A percentile compares a stretch with the other conserved stretches of the same genome.
Evolutionary conservation across 2,329 filamentous ascomycete species (phyloP).

Genomic region (Aschersonia sp.): DNA sequence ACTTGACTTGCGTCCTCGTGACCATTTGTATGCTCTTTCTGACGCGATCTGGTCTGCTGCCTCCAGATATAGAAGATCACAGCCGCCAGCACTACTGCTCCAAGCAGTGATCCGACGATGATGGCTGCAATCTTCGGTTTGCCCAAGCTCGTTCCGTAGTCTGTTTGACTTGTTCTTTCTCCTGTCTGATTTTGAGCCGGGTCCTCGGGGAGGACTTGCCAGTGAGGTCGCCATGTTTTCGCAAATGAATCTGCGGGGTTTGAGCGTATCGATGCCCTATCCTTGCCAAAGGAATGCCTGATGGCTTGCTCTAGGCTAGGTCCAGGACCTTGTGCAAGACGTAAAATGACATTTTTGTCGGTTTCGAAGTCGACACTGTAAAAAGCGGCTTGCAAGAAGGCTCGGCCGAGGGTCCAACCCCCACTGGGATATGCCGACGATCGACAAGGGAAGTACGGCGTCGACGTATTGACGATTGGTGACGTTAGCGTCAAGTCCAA

Average conservation of each 20-base stretch:
- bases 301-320: background rate
- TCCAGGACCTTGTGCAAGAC: background rate
- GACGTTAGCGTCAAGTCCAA: background rate
- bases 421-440: background rate
- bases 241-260: background rate
- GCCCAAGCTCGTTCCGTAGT: background rate
- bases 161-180: background rate
- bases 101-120: too few relatives aligned
- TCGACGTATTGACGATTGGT: background rate
- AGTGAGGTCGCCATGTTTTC: conserved; percentile 11
- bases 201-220: background rate
- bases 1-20: too few relatives aligned
- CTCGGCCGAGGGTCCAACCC: background rate
- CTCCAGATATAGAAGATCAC: too few relatives aligned
- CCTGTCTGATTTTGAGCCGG: too few relatives aligned
- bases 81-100: too few relatives aligned
- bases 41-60: too few relatives aligned
- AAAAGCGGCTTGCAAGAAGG: background rate
- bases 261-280: background rate
- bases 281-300: background rate
- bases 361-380: background rate
- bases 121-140: too few relatives aligned
- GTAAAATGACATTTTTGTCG: background rate
- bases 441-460: background rate
- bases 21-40: too few relatives aligned